Percentiles rank a stretch among this genome's conserved stretches.
Conservation (phyloP, 305 asterid genomes). For the Solanum hybrid region DNA sequence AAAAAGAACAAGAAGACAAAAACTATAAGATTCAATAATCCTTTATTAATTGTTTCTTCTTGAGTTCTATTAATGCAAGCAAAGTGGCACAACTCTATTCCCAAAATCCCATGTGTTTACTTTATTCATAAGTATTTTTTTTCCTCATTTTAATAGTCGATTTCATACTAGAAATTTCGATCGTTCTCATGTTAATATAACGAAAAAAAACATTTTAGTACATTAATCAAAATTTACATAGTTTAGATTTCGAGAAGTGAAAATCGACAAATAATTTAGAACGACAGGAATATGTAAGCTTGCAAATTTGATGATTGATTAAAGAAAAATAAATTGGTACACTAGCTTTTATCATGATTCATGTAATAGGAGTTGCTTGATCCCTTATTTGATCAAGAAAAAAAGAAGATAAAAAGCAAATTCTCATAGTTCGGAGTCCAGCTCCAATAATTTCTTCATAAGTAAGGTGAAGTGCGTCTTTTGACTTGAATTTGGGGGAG, state of each 20-base stretch:
- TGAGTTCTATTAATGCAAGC: not conserved
- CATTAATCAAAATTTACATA: not conserved
- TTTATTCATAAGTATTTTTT: not conserved
- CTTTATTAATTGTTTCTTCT: not conserved
- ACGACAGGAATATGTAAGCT: not conserved
- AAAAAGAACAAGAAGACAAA: not conserved
- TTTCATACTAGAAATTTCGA: no score
- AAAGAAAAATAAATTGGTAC: not conserved
- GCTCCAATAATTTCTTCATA: no score
- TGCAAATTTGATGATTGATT: not conserved
- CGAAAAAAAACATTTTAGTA: not conserved
- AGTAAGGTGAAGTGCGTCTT: not conserved
- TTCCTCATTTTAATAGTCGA: not conserved
- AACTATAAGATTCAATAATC: not conserved
- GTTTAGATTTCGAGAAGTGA: not conserved
- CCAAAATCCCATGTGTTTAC: not conserved
- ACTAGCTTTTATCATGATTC: not conserved
- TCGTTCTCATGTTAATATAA: not conserved
- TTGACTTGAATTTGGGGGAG: no score
- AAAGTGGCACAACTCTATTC: not conserved
- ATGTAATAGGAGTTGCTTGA: not conserved
- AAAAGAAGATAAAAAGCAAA: no score
- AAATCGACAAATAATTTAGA: not conserved
- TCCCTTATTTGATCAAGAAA: no score
- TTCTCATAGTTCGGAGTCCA: fast-evolving